Evolutionary conservation across 345 rosid genomes (phyloP).

Genomic region (Salix udensis): DNA sequence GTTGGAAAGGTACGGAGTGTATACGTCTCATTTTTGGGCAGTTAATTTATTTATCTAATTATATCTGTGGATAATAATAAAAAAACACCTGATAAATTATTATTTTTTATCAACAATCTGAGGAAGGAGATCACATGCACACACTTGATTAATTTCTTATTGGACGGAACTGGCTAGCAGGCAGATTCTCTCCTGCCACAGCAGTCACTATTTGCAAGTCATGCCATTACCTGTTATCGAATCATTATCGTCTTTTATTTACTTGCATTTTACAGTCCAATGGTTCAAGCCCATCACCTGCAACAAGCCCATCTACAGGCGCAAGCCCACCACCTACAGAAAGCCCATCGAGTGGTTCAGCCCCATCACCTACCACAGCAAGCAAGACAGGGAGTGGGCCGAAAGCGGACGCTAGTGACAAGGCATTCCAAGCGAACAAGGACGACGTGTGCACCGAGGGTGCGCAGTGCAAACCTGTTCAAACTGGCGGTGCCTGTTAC

Average conservation of each 20-base stretch:
- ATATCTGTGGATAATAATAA: background rate
- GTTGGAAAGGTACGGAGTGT: conserved; percentile 24
- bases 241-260: background rate
- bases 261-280: background rate
- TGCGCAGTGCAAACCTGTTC: conserved; percentile 62
- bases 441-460: conserved; percentile 67
- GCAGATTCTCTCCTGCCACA: background rate
- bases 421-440: conserved; percentile 52
- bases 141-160: background rate
- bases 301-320: too few relatives aligned
- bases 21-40: background rate
- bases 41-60: too few relatives aligned
- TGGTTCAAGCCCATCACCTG: background rate
- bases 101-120: background rate
- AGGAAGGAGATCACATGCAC: background rate
- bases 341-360: background rate
- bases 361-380: background rate
- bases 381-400: conserved; percentile 64
- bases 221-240: background rate
- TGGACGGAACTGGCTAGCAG: background rate
- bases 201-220: background rate
- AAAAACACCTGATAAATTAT: background rate
- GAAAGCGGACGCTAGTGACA: conserved; percentile 32
- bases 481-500: conserved; percentile 67
- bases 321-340: too few relatives aligned